Conservation (phyloP, 2,329 filamentous ascomycete species). For the Fusarium nanum region DNA sequence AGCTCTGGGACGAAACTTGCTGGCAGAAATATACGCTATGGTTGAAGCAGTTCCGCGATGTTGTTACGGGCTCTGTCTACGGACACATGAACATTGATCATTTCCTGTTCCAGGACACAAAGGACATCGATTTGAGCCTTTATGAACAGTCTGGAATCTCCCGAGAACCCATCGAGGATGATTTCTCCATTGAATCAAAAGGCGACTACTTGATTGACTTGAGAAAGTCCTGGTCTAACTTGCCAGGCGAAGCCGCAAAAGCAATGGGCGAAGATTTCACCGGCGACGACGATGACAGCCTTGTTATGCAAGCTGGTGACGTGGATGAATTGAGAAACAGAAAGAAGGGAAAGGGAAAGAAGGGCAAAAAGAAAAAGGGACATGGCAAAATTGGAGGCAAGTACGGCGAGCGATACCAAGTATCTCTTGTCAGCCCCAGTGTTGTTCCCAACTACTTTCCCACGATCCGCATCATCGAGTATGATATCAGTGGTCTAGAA, state of each 20-base stretch:
- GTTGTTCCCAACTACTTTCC: constrained; percentile 94
- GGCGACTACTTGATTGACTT: constrained; percentile 81
- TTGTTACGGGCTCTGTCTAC: constrained; percentile 82
- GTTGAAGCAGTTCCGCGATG: constrained; percentile 90
- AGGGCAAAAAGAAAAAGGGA: constrained; percentile 63
- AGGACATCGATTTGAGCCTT: constrained; percentile 73
- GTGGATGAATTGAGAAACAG: constrained; percentile 28
- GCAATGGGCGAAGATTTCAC: constrained; percentile 30
- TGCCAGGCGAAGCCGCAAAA: constrained; percentile 67
- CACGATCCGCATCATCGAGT: constrained; percentile 89
- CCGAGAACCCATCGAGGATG: constrained; percentile 56
- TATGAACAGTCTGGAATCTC: constrained; percentile 40
- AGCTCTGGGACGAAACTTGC: constrained; percentile 94
- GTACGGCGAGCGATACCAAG: constrained; percentile 86
- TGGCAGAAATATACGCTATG: constrained; percentile 98
- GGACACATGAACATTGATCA: constrained; percentile 99
- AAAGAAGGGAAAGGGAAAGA: constrained; percentile 46
- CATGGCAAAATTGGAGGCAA: constrained; percentile 76
- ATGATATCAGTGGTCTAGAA: constrained; percentile 87
- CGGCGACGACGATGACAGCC: constrained; percentile 36
- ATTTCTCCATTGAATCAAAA: constrained; percentile 72
- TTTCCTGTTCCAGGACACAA: constrained; percentile 89
- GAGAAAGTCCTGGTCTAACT: constrained; percentile 78
- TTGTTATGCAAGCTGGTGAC: constrained; percentile 38
- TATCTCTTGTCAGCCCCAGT: constrained; percentile 85